phyloP scores from a whole-genome alignment of 148 eudicot genomes.

The Camellia granthamiana region DNA sequence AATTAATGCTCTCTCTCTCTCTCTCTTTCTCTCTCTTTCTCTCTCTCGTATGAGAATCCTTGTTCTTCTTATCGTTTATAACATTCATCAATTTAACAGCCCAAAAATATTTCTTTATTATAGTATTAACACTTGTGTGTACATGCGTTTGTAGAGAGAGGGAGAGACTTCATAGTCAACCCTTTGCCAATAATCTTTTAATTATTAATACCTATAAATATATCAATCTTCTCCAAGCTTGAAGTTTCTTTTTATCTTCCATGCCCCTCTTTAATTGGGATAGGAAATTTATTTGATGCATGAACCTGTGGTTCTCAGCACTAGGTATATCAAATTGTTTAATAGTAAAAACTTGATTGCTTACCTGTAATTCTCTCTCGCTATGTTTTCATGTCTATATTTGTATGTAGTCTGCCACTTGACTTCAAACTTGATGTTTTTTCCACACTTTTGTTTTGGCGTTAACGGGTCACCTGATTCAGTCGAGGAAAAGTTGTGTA shows the following conservation, averaged over 20 bases:
- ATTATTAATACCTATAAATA: background rate
- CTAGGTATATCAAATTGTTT: too few species aligned
- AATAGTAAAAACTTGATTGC: background rate
- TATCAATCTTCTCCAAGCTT: background rate
- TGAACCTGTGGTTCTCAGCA: too few species aligned
- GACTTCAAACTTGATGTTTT: background rate
- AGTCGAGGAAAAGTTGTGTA: background rate
- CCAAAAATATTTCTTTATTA: background rate
- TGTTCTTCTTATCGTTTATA: background rate
- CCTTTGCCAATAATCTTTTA: background rate
- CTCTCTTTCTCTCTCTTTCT: background rate
- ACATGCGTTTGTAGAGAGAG: background rate
- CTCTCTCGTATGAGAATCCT: background rate
- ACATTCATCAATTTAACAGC: background rate
- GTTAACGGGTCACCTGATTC: background rate
- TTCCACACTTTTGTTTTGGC: background rate
- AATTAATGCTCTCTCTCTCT: background rate
- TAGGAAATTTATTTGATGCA: too few species aligned
- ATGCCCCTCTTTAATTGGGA: too few species aligned
- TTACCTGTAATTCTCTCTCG: background rate
- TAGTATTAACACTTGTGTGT: background rate
- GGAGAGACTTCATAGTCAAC: background rate
- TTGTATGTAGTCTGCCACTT: background rate
- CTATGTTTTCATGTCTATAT: background rate
- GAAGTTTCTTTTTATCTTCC: too few species aligned